Percentiles rank a stretch among this genome's conserved stretches.
Evolutionary conservation across 257 asterid species (phyloP).

Genomic region (Przewalskia tangutica): DNA sequence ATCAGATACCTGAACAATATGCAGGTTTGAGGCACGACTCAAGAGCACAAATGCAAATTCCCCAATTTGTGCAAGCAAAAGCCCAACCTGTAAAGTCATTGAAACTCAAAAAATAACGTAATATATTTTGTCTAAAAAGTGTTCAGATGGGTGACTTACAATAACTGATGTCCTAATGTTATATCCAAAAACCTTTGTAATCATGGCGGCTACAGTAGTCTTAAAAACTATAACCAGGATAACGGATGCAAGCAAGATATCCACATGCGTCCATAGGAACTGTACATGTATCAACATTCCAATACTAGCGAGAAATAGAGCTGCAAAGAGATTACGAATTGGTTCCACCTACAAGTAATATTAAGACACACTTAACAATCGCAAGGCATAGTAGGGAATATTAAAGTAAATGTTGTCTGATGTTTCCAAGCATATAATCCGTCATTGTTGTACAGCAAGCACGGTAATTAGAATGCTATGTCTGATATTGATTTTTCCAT

Average conservation of each 20-base stretch:
- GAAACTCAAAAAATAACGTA: conserved; percentile 7
- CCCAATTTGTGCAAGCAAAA: conserved; percentile 89
- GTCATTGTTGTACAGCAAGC: not conserved
- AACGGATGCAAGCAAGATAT: conserved; percentile 89
- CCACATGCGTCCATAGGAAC: conserved; percentile 95
- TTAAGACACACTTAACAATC: not conserved
- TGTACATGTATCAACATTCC: conserved; percentile 95
- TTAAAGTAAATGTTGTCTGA: not conserved
- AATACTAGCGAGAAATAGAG: conserved; percentile 89
- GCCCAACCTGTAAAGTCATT: conserved; percentile 51
- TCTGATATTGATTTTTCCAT: not conserved
- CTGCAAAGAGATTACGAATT: conserved; percentile 91
- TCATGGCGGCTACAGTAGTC: conserved; percentile 61
- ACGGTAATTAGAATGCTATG: not conserved
- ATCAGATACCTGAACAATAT: conserved; percentile 63
- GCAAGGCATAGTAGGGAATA: no score
- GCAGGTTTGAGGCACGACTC: conserved; percentile 86
- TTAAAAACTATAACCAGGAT: conserved; percentile 73
- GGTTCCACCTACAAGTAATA: conserved; percentile 76
- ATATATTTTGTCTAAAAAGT: not conserved
- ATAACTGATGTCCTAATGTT: conserved; percentile 57
- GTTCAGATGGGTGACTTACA: conserved; percentile 37
- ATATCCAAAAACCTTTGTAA: conserved; percentile 73
- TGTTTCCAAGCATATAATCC: not conserved
- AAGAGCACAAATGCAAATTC: conserved; percentile 94